phyloP scores from a whole-genome alignment of 2,329 filamentous ascomycete genomes.

The Calycina herbarum region DNA sequence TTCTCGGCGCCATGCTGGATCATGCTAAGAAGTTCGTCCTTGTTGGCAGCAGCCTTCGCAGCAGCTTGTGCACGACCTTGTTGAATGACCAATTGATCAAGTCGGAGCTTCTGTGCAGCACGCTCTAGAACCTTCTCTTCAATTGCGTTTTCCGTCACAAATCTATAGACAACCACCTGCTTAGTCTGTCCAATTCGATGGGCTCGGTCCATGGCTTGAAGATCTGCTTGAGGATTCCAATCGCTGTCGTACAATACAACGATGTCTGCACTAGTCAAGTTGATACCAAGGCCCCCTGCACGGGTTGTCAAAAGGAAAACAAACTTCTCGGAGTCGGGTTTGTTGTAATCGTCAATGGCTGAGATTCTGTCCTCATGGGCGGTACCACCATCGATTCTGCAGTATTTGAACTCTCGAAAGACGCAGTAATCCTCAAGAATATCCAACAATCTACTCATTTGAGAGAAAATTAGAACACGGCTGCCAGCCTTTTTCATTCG shows the following conservation, averaged over 20 bases:
- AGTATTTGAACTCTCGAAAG: constrained; percentile 92
- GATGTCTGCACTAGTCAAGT: constrained; percentile 91
- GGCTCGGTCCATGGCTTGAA: constrained; percentile 98
- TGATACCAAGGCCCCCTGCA: constrained; percentile 95
- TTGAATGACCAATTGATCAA: constrained; percentile 97
- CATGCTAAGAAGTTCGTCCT: constrained; percentile 95
- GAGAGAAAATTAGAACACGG: constrained; percentile 96
- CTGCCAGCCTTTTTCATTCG: constrained; percentile 85
- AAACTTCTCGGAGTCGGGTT: constrained; percentile 91
- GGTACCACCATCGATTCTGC: constrained; percentile 93
- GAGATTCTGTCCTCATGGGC: constrained; percentile 97
- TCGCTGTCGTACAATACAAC: constrained; percentile 97
- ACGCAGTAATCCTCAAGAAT: constrained; percentile 98
- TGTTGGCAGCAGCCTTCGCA: constrained; percentile 87
- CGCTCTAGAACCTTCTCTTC: constrained; percentile 97
- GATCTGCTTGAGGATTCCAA: constrained; percentile 97
- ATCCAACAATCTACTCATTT: constrained; percentile 96
- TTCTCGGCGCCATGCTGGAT: constrained; percentile 98
- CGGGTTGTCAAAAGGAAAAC: constrained; percentile 93
- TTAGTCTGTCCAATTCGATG: constrained; percentile 99
- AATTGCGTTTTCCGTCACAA: constrained; percentile 96
- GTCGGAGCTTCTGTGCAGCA: constrained; percentile 91
- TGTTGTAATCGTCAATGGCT: constrained; percentile 98
- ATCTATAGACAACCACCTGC: constrained; percentile 93
- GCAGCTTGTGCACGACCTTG: constrained; percentile 92